These are phyloP conservation scores for Clonostachys rosea DNA, from an alignment of 2,329 filamentous ascomycete species.

Conservation along the genomic window DNA sequence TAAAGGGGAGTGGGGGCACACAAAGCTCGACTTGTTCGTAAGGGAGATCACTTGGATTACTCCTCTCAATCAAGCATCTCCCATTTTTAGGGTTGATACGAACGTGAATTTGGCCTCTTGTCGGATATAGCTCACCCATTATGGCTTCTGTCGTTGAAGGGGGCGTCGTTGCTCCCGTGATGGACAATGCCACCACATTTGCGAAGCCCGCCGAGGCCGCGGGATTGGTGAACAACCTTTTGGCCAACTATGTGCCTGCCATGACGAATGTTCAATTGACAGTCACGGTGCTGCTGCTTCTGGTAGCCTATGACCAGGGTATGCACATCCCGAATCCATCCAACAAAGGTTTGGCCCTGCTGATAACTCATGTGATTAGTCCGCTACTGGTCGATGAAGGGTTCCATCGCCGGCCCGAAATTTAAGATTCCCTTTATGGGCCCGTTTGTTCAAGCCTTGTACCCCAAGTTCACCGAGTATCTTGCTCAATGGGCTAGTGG, in stretches of 20 bases:
- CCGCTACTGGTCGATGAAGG: conserved; percentile 57
- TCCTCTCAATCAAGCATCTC: too few species aligned
- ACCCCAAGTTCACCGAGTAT: conserved; percentile 70
- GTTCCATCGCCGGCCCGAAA: conserved; percentile 55
- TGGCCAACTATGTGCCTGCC: conserved; percentile 2
- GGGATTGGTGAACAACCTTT: not conserved
- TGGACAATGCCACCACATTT: not conserved
- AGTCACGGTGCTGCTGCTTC: conserved; percentile 20
- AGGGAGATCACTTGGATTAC: too few species aligned
- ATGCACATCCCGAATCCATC: not conserved
- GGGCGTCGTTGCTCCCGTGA: too few species aligned
- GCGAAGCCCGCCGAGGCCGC: not conserved
- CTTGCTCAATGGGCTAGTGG: conserved; percentile 74
- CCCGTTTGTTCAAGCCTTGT: conserved; percentile 70
- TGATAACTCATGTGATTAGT: conserved; percentile 27
- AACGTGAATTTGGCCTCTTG: too few species aligned
- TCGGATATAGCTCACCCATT: too few species aligned
- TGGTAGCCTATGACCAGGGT: conserved; percentile 35
- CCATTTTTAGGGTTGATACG: too few species aligned
- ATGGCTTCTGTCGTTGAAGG: not conserved
- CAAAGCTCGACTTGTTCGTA: too few species aligned
- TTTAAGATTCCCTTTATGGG: conserved; percentile 69
- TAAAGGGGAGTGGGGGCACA: too few species aligned
- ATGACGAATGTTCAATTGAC: not conserved
- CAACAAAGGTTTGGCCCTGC: not conserved